Conservation (phyloP, 768 basidiomycete species). For the Chlorophyllum brunneum region DNA sequence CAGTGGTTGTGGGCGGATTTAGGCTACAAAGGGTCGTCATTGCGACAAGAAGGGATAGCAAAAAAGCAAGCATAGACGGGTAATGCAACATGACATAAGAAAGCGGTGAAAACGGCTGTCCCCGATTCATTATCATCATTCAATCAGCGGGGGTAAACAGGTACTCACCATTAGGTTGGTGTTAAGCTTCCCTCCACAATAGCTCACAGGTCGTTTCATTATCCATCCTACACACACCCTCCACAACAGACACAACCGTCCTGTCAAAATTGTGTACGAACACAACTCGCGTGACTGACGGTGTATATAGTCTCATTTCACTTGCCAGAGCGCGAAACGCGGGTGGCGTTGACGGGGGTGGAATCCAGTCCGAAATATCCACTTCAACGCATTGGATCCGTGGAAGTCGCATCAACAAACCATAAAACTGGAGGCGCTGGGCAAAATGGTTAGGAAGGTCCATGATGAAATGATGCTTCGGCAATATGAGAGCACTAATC, state of each 20-base stretch:
- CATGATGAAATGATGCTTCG: slow-evolving; percentile 8
- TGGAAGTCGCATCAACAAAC: slow-evolving; percentile 48
- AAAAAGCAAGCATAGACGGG: neutral
- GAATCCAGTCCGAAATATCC: slow-evolving; percentile 64
- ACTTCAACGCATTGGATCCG: slow-evolving; percentile 54
- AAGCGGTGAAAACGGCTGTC: slow-evolving; percentile 9
- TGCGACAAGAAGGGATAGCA: neutral
- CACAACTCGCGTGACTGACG: slow-evolving; percentile 46
- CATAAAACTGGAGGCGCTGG: slow-evolving; percentile 62
- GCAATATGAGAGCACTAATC: slow-evolving; percentile 3
- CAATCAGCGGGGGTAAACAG: neutral
- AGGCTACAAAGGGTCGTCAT: slow-evolving; percentile 9
- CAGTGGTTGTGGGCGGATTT: neutral
- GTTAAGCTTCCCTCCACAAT: slow-evolving; percentile 31
- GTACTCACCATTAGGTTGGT: slow-evolving; percentile 9
- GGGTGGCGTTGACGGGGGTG: slow-evolving; percentile 44
- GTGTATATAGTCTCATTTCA: slow-evolving; percentile 60
- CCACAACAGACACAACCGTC: slow-evolving; percentile 38
- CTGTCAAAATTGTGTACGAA: slow-evolving; percentile 64
- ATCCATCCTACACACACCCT: slow-evolving; percentile 33
- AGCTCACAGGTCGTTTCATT: slow-evolving; percentile 25
- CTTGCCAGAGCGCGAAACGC: slow-evolving; percentile 56
- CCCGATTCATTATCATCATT: slow-evolving; percentile 9
- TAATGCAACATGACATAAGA: slow-evolving; percentile 12
- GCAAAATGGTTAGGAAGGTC: slow-evolving; percentile 6